phyloP scores from a whole-genome alignment of 495 filamentous ascomycete species.

The Usnea hakonensis region DNA sequence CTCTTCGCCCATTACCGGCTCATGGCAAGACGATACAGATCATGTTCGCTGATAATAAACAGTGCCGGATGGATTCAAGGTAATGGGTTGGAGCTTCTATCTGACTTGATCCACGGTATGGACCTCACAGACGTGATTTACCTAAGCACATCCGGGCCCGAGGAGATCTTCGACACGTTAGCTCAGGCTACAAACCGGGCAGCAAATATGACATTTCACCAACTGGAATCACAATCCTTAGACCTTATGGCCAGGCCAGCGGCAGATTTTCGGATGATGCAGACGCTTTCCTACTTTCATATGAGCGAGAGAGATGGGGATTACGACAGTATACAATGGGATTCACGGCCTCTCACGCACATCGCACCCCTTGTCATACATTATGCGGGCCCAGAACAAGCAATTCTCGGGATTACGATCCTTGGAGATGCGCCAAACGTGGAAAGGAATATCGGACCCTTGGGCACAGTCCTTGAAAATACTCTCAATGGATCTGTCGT shows the following conservation, averaged over 20 bases:
- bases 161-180: conserved; percentile 55
- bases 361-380: conserved; percentile 47
- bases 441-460: too few species aligned
- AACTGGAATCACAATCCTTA: conserved; percentile 50
- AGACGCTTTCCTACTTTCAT: conserved; percentile 75
- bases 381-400: conserved; percentile 45
- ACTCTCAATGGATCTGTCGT: conserved; percentile 53
- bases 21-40: conserved; percentile 34
- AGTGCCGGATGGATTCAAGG: conserved; percentile 78
- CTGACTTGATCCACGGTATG: conserved; percentile 48
- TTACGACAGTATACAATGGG: conserved; percentile 37
- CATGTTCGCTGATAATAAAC: conserved; percentile 67
- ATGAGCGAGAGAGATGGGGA: conserved; percentile 31
- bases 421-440: conserved; percentile 43
- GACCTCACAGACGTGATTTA: conserved; percentile 58
- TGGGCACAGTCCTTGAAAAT: conserved; percentile 33
- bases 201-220: conserved; percentile 33
- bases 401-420: conserved; percentile 45
- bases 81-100: conserved; percentile 61
- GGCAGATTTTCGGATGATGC: conserved; percentile 66
- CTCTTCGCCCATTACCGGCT: conserved; percentile 57
- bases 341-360: conserved; percentile 39
- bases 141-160: conserved; percentile 63
- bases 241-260: conserved; percentile 57
- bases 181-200: conserved; percentile 31